Conservation (phyloP, 352 stramenopile species). For the Globisporangium heterothallicum region DNA sequence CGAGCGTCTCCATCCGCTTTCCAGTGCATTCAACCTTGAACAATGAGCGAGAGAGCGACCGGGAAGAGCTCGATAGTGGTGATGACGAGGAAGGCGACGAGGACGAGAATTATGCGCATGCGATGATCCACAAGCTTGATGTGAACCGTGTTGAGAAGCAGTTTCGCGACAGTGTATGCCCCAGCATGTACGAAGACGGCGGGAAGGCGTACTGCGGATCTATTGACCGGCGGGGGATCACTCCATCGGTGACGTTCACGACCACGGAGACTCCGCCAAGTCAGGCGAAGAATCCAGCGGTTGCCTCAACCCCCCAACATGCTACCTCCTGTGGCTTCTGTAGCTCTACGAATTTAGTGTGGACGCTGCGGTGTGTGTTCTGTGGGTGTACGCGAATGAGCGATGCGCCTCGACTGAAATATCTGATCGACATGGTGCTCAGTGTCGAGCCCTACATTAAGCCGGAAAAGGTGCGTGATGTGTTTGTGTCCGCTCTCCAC, state of each 20-base stretch:
- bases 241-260: slow-evolving; percentile 57
- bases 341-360: slow-evolving; percentile 62
- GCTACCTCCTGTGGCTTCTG: slow-evolving; percentile 61
- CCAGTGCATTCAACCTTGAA: background rate
- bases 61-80: background rate
- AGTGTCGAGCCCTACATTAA: slow-evolving; percentile 63
- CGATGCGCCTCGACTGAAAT: slow-evolving; percentile 64
- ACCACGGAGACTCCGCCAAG: slow-evolving; percentile 49
- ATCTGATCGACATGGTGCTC: slow-evolving; percentile 75
- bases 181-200: slow-evolving; percentile 37
- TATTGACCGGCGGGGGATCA: slow-evolving; percentile 58
- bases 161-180: slow-evolving; percentile 20
- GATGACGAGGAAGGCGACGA: slow-evolving; percentile 5
- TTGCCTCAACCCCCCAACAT: slow-evolving; percentile 10
- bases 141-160: slow-evolving; percentile 16
- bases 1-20: background rate
- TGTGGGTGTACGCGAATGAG: slow-evolving; percentile 69
- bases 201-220: slow-evolving; percentile 31
- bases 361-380: slow-evolving; percentile 62
- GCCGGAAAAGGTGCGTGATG: slow-evolving; percentile 31
- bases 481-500: background rate
- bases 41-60: slow-evolving; percentile 3
- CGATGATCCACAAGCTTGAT: slow-evolving; percentile 13
- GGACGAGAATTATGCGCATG: slow-evolving; percentile 1
- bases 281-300: slow-evolving; percentile 34